A percentile compares a stretch with the other conserved stretches of the same genome.
These are phyloP conservation scores for Calocera cornea DNA, from an alignment of 768 basidiomycete genomes.

Conservation along the genomic window DNA sequence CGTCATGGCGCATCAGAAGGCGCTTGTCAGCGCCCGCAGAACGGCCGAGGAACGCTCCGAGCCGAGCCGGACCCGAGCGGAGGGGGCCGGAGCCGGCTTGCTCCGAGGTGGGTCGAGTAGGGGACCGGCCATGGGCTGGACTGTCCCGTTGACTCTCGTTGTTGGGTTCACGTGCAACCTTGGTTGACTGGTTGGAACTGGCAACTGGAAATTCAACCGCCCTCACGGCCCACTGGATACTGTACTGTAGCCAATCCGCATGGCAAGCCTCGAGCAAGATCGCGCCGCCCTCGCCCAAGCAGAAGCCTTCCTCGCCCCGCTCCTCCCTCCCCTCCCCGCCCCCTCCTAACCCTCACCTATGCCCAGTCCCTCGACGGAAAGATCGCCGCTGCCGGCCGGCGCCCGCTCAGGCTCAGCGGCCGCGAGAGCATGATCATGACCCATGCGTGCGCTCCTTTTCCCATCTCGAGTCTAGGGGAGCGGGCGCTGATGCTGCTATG, in stretches of 20 bases:
- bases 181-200: too few relatives aligned
- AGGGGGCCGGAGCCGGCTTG: too few relatives aligned
- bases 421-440: slow-evolving; percentile 84
- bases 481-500: not conserved
- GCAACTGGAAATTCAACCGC: too few relatives aligned
- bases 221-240: not conserved
- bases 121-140: too few relatives aligned
- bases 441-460: slow-evolving; percentile 50
- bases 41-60: too few relatives aligned
- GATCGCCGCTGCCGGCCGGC: slow-evolving; percentile 62
- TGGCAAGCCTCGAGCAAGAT: not conserved
- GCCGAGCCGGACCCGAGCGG: too few relatives aligned
- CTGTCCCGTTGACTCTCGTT: too few relatives aligned
- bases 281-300: not conserved
- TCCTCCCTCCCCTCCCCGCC: not conserved
- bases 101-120: too few relatives aligned
- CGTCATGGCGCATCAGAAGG: too few relatives aligned
- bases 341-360: slow-evolving; percentile 26
- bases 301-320: not conserved
- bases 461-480: not conserved
- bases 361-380: slow-evolving; percentile 49
- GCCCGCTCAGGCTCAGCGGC: slow-evolving; percentile 72
- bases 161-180: too few relatives aligned
- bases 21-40: too few relatives aligned
- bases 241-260: not conserved